Evolutionary conservation across 108 stramenopile species (phyloP).

Genomic region (Licmophora abbreviata): DNA sequence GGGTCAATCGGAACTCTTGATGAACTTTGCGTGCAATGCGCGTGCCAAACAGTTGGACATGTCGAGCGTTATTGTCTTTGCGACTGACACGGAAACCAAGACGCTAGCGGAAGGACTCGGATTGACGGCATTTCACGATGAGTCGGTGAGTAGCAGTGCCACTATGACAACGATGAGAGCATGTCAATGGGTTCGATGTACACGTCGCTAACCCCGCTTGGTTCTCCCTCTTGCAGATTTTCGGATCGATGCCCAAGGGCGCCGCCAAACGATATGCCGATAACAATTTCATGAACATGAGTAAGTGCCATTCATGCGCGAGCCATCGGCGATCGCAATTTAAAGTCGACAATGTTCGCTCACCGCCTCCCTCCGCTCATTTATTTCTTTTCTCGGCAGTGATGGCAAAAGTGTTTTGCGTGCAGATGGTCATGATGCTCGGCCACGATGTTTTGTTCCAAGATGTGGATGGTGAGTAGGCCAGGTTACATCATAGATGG

Average conservation of each 20-base stretch:
- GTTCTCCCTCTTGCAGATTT: conserved; percentile 16
- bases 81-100: conserved; percentile 21
- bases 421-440: conserved; percentile 43
- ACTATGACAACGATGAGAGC: too few relatives aligned
- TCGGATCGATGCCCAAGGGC: conserved; percentile 36
- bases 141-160: conserved; percentile 7
- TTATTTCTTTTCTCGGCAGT: conserved; percentile 57
- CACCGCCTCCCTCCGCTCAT: too few relatives aligned
- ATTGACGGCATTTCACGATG: conserved; percentile 13
- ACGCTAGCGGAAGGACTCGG: conserved; percentile 14
- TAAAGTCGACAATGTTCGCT: too few relatives aligned
- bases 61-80: conserved; percentile 17
- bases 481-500: too few relatives aligned
- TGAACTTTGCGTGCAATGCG: conserved; percentile 44
- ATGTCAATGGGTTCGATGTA: too few relatives aligned
- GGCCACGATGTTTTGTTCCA: conserved; percentile 64
- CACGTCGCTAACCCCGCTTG: too few relatives aligned
- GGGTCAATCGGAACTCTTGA: conserved; percentile 36
- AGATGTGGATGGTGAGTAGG: conserved; percentile 61
- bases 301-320: too few relatives aligned
- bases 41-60: conserved; percentile 14
- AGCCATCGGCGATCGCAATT: too few relatives aligned
- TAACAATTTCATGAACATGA: conserved; percentile 56
- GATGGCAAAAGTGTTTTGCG: conserved; percentile 55
- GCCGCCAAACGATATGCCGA: conserved; percentile 68